A percentile compares a stretch with the other conserved stretches of the same genome.
Evolutionary conservation across 2,329 filamentous ascomycete genomes (phyloP).

Genomic region (Paecilomyces fulvus): DNA sequence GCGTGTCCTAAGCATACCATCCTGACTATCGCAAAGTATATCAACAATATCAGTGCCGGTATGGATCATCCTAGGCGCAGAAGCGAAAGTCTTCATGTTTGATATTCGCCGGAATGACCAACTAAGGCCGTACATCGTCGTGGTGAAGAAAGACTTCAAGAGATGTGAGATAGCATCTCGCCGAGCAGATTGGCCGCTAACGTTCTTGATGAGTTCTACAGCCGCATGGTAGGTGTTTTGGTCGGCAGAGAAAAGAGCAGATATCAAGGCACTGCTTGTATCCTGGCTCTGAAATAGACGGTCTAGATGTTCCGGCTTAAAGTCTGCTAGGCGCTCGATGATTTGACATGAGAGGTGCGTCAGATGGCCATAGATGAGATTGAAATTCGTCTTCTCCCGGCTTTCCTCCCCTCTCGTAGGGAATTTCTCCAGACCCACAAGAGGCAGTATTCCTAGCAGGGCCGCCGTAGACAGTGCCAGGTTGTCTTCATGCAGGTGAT

Average conservation of each 20-base stretch:
- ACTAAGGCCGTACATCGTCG: conserved; percentile 49
- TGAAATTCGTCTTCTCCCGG: conserved; percentile 63
- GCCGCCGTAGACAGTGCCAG: conserved; percentile 67
- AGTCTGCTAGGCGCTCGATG: conserved; percentile 70
- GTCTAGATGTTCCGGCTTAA: conserved; percentile 60
- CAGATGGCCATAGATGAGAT: conserved; percentile 57
- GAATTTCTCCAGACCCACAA: conserved; percentile 71
- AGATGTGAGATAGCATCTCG: conserved; percentile 54
- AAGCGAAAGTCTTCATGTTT: conserved; percentile 50
- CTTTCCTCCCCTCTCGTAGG: conserved; percentile 39
- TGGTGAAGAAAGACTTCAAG: conserved; percentile 48
- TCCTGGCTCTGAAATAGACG: conserved; percentile 59
- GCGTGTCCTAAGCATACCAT: conserved; percentile 52
- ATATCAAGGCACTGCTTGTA: conserved; percentile 66
- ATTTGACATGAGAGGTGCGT: conserved; percentile 61
- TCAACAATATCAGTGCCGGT: conserved; percentile 55
- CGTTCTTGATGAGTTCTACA: conserved; percentile 71
- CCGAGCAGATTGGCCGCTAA: conserved; percentile 61
- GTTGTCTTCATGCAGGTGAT: conserved; percentile 57
- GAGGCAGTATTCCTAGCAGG: conserved; percentile 58
- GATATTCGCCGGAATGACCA: conserved; percentile 49
- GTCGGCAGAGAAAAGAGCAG: conserved; percentile 73
- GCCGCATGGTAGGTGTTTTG: conserved; percentile 70
- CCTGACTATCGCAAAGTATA: conserved; percentile 55
- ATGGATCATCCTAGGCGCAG: conserved; percentile 52